phyloP scores from a whole-genome alignment of 306 rosid species.

The Prunus dulcis region DNA sequence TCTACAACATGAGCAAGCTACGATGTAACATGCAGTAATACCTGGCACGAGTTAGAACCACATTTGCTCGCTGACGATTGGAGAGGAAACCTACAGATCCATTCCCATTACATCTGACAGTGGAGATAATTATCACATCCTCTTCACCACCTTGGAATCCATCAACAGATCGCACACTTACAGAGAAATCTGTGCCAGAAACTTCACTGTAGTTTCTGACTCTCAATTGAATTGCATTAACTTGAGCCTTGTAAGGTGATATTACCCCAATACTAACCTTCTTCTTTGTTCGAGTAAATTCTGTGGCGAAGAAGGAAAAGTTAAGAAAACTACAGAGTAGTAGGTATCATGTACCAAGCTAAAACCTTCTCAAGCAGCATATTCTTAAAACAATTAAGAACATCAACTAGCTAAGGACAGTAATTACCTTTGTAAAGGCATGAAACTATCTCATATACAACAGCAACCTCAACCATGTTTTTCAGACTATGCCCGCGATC shows the following conservation, averaged over 20 bases:
- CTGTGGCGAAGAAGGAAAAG: too few relatives aligned
- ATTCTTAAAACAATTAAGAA: background rate
- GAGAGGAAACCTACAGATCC: constrained; percentile 9
- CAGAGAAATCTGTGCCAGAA: constrained; percentile 25
- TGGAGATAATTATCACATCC: constrained; percentile 43
- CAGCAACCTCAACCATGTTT: too few relatives aligned
- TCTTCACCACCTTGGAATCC: constrained; percentile 69
- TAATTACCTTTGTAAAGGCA: too few relatives aligned
- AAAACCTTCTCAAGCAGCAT: background rate
- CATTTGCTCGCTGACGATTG: too few relatives aligned
- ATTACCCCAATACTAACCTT: too few relatives aligned
- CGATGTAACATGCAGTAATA: background rate
- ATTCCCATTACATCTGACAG: constrained; percentile 22
- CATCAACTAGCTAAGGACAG: background rate
- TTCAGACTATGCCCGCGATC: too few relatives aligned
- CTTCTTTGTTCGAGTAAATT: too few relatives aligned
- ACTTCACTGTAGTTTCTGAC: constrained; percentile 17
- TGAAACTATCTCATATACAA: too few relatives aligned
- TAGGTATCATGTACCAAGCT: too few relatives aligned
- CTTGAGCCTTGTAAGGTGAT: constrained; percentile 12
- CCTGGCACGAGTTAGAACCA: too few relatives aligned
- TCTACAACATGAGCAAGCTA: background rate
- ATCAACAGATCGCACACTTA: constrained; percentile 48
- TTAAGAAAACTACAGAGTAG: too few relatives aligned
- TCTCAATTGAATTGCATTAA: constrained; percentile 38